These are phyloP conservation scores for Heliamphora pulchella DNA, from an alignment of 179 eudicot genomes.

Conservation along the genomic window DNA sequence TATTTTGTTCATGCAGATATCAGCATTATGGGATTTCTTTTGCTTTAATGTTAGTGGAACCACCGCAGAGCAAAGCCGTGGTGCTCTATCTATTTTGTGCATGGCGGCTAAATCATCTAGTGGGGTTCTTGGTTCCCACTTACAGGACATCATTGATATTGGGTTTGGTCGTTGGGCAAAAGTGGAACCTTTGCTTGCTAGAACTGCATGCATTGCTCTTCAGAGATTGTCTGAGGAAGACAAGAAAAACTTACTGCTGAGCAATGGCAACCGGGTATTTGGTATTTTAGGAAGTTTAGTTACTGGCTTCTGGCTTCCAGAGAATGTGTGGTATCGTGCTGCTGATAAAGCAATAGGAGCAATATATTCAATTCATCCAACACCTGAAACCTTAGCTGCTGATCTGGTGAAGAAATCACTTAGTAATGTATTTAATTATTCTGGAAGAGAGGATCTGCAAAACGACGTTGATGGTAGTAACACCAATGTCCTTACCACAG, in stretches of 20 bases:
- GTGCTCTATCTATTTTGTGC: slow-evolving; percentile 79
- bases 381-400: slow-evolving; percentile 74
- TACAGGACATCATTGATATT: slow-evolving; percentile 88
- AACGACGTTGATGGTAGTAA: slow-evolving; percentile 30
- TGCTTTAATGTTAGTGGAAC: slow-evolving; percentile 85
- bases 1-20: slow-evolving; percentile 41
- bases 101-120: slow-evolving; percentile 90
- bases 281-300: slow-evolving; percentile 60
- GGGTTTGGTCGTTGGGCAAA: slow-evolving; percentile 99
- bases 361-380: slow-evolving; percentile 74
- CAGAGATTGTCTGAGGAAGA: slow-evolving; percentile 87
- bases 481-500: slow-evolving; percentile 37
- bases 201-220: slow-evolving; percentile 83
- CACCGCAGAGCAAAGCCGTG: slow-evolving; percentile 87
- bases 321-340: slow-evolving; percentile 81
- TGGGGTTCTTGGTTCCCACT: slow-evolving; percentile 66
- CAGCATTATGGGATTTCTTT: slow-evolving; percentile 93
- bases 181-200: slow-evolving; percentile 90
- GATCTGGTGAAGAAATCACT: slow-evolving; percentile 59
- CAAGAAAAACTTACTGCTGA: slow-evolving; percentile 64
- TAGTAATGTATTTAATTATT: slow-evolving; percentile 40
- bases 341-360: slow-evolving; percentile 85
- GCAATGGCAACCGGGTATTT: slow-evolving; percentile 56
- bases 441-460: slow-evolving; percentile 38
- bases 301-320: slow-evolving; percentile 72